These are phyloP conservation scores for Pichia kudriavzevii DNA, from an alignment of 1,139 yeast genomes.

Conservation along the genomic window DNA sequence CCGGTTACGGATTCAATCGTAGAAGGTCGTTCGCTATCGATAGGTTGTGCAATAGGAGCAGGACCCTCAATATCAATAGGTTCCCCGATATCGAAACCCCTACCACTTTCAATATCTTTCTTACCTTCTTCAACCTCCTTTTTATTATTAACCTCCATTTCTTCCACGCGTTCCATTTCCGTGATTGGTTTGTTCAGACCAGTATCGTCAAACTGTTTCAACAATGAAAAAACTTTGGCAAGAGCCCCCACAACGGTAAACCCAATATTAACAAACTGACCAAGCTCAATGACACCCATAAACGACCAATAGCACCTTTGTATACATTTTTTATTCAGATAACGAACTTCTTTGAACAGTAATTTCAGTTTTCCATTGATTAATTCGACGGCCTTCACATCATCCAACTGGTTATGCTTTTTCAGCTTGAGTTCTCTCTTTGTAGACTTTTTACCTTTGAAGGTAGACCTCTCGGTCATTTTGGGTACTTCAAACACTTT, in stretches of 20 bases:
- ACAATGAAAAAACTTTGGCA: constrained; percentile 38
- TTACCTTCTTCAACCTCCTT: constrained; percentile 12
- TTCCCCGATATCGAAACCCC: too few relatives aligned
- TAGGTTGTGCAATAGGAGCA: too few relatives aligned
- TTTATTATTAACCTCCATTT: constrained; percentile 11
- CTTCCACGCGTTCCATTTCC: constrained; percentile 12
- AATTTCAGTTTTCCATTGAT: constrained; percentile 14
- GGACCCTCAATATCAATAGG: constrained; percentile 25
- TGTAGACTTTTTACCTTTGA: background rate
- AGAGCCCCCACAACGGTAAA: constrained; percentile 56
- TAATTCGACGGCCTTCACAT: constrained; percentile 12
- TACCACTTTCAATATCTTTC: constrained; percentile 22
- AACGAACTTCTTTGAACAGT: constrained; percentile 25
- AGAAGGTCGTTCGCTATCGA: too few relatives aligned
- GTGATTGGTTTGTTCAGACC: constrained; percentile 12
- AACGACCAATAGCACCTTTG: constrained; percentile 53
- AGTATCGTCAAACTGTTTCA: constrained; percentile 21
- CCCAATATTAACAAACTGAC: constrained; percentile 73
- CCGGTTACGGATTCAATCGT: constrained; percentile 3
- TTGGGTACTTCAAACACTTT: constrained; percentile 8
- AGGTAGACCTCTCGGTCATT: background rate
- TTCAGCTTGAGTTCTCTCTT: constrained; percentile 3
- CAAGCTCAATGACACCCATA: constrained; percentile 62
- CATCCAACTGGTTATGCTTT: constrained; percentile 8
- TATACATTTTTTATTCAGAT: constrained; percentile 36